Conservation (phyloP, 805 yeast genomes). For the Debaryomyces hansenii region DNA sequence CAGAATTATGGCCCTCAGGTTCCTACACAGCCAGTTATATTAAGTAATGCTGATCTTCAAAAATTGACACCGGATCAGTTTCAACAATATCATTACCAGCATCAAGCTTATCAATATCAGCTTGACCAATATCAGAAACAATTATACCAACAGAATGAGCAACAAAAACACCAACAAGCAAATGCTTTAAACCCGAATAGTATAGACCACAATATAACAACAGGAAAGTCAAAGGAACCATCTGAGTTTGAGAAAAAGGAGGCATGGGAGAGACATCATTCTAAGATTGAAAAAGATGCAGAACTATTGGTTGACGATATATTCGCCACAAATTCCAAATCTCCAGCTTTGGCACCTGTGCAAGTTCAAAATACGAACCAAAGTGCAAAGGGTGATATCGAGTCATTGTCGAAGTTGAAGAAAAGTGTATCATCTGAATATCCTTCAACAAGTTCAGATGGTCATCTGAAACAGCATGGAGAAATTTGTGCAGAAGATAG, state of each 20-base stretch:
- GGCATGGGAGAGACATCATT: conserved; percentile 35
- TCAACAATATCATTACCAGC: conserved; percentile 20
- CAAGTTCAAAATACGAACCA: conserved; percentile 16
- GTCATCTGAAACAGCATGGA: too few species aligned
- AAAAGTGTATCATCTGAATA: neutral
- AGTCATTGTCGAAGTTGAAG: neutral
- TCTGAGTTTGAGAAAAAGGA: conserved; percentile 29
- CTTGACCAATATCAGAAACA: conserved; percentile 12
- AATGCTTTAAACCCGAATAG: neutral
- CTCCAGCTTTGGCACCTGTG: conserved; percentile 6
- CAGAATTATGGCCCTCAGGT: neutral
- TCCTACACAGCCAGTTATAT: conserved; percentile 16
- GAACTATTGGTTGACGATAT: conserved; percentile 41
- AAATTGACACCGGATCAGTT: conserved; percentile 20
- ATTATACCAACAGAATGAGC: conserved; percentile 9
- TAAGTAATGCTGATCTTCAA: conserved; percentile 11
- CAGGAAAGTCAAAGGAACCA: conserved; percentile 6
- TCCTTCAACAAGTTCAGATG: too few species aligned
- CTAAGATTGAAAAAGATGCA: conserved; percentile 28
- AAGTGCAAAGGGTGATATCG: conserved; percentile 17
- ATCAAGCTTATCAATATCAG: conserved; percentile 19
- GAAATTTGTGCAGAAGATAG: neutral
- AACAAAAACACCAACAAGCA: neutral
- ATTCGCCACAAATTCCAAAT: conserved; percentile 24
- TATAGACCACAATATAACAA: too few species aligned